Conservation (phyloP, 257 asterid species). For the Solanum neorickii region DNA sequence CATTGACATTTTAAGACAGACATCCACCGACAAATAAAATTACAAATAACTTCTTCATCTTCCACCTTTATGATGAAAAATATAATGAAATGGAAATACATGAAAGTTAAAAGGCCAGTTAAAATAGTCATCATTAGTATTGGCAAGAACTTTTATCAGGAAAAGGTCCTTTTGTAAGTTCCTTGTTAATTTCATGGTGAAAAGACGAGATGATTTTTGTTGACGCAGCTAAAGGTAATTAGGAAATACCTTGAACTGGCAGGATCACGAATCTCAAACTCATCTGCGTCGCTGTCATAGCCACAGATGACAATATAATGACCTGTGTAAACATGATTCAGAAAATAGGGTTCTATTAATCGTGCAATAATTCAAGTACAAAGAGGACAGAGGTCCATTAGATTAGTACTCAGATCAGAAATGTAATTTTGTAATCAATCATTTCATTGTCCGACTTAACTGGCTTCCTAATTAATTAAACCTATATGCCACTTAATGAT, state of each 20-base stretch:
- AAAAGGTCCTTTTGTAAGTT: background rate
- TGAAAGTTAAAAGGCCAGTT: background rate
- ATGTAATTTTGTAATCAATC: background rate
- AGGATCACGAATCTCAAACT: conserved; percentile 98
- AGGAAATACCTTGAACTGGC: conserved; percentile 69
- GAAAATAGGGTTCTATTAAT: background rate
- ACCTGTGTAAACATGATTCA: conserved; percentile 32
- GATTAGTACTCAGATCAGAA: background rate
- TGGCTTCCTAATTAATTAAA: background rate
- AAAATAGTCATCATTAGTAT: background rate
- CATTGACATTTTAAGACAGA: background rate
- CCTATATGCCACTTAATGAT: background rate
- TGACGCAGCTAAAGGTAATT: background rate
- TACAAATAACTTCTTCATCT: background rate
- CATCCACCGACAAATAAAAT: background rate
- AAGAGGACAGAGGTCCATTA: background rate
- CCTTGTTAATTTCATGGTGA: background rate
- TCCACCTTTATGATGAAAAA: background rate
- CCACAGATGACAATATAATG: conserved; percentile 87
- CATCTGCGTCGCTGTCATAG: conserved; percentile 59
- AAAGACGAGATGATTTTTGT: background rate
- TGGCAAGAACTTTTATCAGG: background rate
- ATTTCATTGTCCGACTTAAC: background rate
- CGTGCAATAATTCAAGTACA: background rate
- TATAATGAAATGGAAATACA: background rate